Evolutionary conservation across 805 yeast genomes (phyloP).

Genomic region (Wickerhamiella cacticola): DNA sequence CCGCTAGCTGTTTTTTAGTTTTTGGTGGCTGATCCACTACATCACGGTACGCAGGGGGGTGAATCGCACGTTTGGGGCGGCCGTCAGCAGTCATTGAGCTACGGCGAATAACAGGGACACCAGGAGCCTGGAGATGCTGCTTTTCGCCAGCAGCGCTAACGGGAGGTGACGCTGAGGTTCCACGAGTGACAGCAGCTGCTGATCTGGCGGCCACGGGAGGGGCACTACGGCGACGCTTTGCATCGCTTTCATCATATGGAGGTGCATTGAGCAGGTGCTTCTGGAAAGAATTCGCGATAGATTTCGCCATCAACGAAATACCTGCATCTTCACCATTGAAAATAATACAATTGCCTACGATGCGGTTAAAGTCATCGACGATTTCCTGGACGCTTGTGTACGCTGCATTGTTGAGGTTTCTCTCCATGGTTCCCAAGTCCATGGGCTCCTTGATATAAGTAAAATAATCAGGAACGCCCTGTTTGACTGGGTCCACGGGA

Average conservation of each 20-base stretch:
- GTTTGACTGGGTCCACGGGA: slow-evolving; percentile 82
- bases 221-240: slow-evolving; percentile 15
- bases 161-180: slow-evolving; percentile 8
- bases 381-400: slow-evolving; percentile 61
- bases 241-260: slow-evolving; percentile 33
- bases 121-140: slow-evolving; percentile 22
- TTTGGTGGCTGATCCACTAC: slow-evolving; percentile 73
- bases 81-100: slow-evolving; percentile 57
- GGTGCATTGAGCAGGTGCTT: slow-evolving; percentile 91
- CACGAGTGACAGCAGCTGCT: background rate
- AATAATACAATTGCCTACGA: slow-evolving; percentile 68
- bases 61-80: slow-evolving; percentile 89
- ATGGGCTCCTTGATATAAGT: slow-evolving; percentile 76
- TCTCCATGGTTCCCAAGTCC: slow-evolving; percentile 87
- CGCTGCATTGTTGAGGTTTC: slow-evolving; percentile 55
- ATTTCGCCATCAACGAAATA: slow-evolving; percentile 84
- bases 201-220: slow-evolving; percentile 10
- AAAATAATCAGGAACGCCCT: slow-evolving; percentile 83
- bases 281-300: slow-evolving; percentile 82
- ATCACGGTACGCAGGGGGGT: slow-evolving; percentile 92
- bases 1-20: slow-evolving; percentile 73
- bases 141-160: background rate
- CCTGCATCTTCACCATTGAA: slow-evolving; percentile 79
- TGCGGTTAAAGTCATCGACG: slow-evolving; percentile 65
- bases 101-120: slow-evolving; percentile 55